Conservation (phyloP, 2,329 filamentous ascomycete species). For the Arachnopeziza araneosa region DNA sequence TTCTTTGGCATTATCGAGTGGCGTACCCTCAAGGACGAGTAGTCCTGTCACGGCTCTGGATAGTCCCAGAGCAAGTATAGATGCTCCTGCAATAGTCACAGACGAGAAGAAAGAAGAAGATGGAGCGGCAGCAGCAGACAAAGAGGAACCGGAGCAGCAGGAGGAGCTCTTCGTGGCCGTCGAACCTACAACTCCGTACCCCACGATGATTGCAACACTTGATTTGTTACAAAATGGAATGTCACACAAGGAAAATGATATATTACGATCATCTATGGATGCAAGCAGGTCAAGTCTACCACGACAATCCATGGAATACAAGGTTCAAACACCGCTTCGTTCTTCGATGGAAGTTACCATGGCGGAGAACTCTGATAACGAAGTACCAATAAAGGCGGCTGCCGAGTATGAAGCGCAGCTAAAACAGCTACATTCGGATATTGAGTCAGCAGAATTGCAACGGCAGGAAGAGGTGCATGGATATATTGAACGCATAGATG, state of each 20-base stretch:
- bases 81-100: constrained; percentile 26
- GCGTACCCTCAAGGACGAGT: constrained; percentile 44
- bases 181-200: constrained; percentile 6
- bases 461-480: constrained; percentile 78
- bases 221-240: background rate
- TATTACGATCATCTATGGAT: constrained; percentile 25
- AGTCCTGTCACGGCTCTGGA: constrained; percentile 44
- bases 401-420: constrained; percentile 37
- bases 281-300: constrained; percentile 23
- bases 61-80: constrained; percentile 39
- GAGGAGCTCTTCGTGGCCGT: constrained; percentile 5
- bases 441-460: constrained; percentile 32
- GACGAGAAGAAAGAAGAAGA: constrained; percentile 11
- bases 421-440: constrained; percentile 31
- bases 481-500: constrained; percentile 86
- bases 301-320: constrained; percentile 16
- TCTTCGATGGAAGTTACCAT: constrained; percentile 27
- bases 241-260: background rate
- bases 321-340: constrained; percentile 10
- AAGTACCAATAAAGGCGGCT: constrained; percentile 9
- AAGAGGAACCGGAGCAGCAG: background rate
- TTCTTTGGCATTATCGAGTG: constrained; percentile 44
- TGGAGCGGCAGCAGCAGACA: background rate
- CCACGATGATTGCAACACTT: background rate
- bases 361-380: constrained; percentile 8